Evolutionary conservation across 2,329 filamentous ascomycete genomes (phyloP).

Genomic region (Pyrenochaeta sp.): DNA sequence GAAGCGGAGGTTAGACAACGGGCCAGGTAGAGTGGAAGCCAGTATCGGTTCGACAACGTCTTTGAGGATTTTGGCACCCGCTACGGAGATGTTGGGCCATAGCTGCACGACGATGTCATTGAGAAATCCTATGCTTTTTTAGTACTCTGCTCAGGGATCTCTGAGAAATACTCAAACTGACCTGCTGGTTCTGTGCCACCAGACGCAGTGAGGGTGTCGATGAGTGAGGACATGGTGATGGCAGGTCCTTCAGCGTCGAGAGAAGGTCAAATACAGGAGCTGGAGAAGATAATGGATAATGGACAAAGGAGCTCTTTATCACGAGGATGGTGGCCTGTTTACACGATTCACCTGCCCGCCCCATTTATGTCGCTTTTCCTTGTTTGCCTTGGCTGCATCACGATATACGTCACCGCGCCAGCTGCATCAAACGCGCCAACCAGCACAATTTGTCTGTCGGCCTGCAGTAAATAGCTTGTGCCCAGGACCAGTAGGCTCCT

Average conservation of each 20-base stretch:
- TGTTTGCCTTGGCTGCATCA: constrained; percentile 14
- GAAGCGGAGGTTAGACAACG: constrained; percentile 54
- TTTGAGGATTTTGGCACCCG: constrained; percentile 55
- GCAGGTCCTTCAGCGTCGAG: not conserved
- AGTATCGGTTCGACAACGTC: constrained; percentile 59
- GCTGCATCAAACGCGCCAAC: no score
- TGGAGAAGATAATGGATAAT: not conserved
- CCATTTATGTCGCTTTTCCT: not conserved
- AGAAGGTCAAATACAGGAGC: not conserved
- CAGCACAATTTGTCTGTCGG: no score
- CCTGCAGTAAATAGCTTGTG: no score
- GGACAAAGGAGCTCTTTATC: not conserved
- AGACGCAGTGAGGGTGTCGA: constrained; percentile 52
- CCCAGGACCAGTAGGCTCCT: no score
- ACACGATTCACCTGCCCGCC: constrained; percentile 4
- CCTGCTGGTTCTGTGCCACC: constrained; percentile 52
- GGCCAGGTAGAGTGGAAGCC: constrained; percentile 55
- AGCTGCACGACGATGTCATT: constrained; percentile 58
- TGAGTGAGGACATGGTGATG: constrained; percentile 37
- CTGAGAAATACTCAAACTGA: constrained; percentile 16
- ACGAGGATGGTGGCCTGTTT: constrained; percentile 7
- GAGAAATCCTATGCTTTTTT: constrained; percentile 49
- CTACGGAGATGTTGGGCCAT: constrained; percentile 60
- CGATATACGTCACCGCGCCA: constrained; percentile 12
- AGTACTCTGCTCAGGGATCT: constrained; percentile 1